These are phyloP conservation scores for Aspergillus eucalypticola DNA, from an alignment of 2,329 filamentous ascomycete species.

Conservation along the genomic window DNA sequence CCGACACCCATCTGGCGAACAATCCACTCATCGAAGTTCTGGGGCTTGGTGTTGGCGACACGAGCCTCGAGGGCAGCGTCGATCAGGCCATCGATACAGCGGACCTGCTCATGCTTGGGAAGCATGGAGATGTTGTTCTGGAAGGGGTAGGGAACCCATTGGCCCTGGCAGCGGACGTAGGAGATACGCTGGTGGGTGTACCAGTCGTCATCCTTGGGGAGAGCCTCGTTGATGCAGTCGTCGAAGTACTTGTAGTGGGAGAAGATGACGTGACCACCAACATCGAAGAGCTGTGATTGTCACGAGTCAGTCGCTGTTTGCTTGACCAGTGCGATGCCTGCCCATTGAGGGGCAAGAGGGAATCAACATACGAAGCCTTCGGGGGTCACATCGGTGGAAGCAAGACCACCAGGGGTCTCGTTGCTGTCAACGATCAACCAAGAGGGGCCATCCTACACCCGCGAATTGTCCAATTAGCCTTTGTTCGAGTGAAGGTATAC, in stretches of 20 bases:
- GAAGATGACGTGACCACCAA: constrained; percentile 97
- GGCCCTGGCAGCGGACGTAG: constrained; percentile 93
- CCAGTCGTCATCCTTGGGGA: constrained; percentile 93
- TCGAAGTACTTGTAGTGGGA: constrained; percentile 99
- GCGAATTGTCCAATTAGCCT: constrained; percentile 10
- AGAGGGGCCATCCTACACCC: constrained; percentile 75
- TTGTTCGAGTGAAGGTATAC: constrained; percentile 4
- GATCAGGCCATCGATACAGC: constrained; percentile 91
- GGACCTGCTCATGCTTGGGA: constrained; percentile 94
- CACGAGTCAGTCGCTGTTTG: constrained; percentile 15
- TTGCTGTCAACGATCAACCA: constrained; percentile 95
- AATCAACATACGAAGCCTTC: constrained; percentile 86
- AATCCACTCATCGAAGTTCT: constrained; percentile 99
- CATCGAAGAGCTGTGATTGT: constrained; percentile 80
- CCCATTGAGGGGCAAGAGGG: background rate
- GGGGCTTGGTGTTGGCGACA: constrained; percentile 85
- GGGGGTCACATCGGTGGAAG: constrained; percentile 89
- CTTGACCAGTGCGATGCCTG: background rate
- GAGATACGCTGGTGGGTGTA: constrained; percentile 98
- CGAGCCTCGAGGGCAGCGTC: constrained; percentile 87
- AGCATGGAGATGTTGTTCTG: constrained; percentile 99
- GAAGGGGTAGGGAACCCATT: constrained; percentile 99
- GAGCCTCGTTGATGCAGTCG: constrained; percentile 95
- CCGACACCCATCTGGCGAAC: constrained; percentile 86
- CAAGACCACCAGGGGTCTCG: constrained; percentile 90